Conservation (phyloP, 2,329 filamentous ascomycete genomes). For the Amauroascus verrucosus region DNA sequence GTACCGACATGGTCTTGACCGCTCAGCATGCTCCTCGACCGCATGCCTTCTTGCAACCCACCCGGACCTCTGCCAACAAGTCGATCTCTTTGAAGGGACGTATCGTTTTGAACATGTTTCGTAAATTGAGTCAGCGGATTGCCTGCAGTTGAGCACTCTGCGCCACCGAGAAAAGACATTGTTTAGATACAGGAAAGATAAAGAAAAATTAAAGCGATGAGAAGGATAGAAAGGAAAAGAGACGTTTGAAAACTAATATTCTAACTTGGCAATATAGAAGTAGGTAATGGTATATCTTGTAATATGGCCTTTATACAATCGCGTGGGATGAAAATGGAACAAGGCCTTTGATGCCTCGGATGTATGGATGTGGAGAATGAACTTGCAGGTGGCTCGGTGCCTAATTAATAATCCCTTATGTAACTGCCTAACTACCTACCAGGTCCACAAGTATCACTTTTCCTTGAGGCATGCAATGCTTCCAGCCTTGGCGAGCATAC, state of each 20-base stretch:
- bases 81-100: slow-evolving; percentile 83
- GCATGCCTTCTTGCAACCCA: slow-evolving; percentile 64
- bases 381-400: not conserved
- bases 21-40: slow-evolving; percentile 57
- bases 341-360: not conserved
- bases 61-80: slow-evolving; percentile 65
- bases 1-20: slow-evolving; percentile 59
- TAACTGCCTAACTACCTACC: no score
- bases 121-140: slow-evolving; percentile 97
- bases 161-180: slow-evolving; percentile 94
- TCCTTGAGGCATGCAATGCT: no score
- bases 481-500: no score
- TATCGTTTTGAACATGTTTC: slow-evolving; percentile 94
- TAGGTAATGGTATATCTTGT: not conserved
- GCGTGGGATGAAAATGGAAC: not conserved
- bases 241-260: no score
- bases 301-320: not conserved
- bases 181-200: not conserved
- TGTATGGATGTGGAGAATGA: not conserved
- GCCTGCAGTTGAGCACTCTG: slow-evolving; percentile 90
- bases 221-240: not conserved
- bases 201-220: not conserved
- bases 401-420: no score
- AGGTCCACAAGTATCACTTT: no score
- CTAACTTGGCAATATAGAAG: not conserved